Base-by-base conservation (phyloP, 805 yeast genomes). In the Starmerella potacharoeniae region DNA sequence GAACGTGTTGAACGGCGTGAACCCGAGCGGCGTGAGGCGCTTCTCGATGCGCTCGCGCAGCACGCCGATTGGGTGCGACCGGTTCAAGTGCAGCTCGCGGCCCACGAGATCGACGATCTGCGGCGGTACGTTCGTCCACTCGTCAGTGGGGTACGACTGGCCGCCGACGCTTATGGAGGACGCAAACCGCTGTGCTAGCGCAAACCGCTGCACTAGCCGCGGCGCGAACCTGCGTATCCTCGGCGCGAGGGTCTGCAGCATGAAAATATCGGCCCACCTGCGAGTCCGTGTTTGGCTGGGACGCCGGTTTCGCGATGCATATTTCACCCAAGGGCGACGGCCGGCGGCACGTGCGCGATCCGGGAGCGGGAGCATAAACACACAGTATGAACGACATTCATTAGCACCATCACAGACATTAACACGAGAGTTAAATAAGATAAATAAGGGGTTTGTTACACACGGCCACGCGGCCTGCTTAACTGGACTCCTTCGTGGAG, bases 11-110 rank as follows among this genome's bases (percentile, higher is more conserved):
- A 83, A 88, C 62, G 82, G 81, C 0, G 95, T 84, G 60, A 65
- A 70, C 5, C 89, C 95, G 47, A 83, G 69, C 0, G 77, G 78
- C 17, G 73, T 62, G 66, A 93, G 80, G 57, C 83, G 80, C 16
- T 68, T 69, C 66, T 90, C 95, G 44, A 93, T 81, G 58, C 90
- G 73, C 22, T 78, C 75, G 47, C 89, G 77, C 37, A 93, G 74
- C 51, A 90, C 91, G 3, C 96, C 96, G 41, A 93, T 80, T 6
- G 98, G 98, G 68, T 93, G 97, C 60, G 81, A 71, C 22, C 80
- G 78, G 57, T 86, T 73, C 49, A 80, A 74, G 67, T 91, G 96
- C 30, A 91, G 72, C 51, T 84, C 78, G 58, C 95, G 76, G 29
- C 81, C 84, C 0, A 89, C 81, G 34, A 87, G 72, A 5, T 75